Percentiles rank a stretch among this genome's conserved stretches.
These are phyloP conservation scores for Dimargaris verticillata DNA, from an alignment of 192 early-diverging fungal genomes.

Conservation along the genomic window DNA sequence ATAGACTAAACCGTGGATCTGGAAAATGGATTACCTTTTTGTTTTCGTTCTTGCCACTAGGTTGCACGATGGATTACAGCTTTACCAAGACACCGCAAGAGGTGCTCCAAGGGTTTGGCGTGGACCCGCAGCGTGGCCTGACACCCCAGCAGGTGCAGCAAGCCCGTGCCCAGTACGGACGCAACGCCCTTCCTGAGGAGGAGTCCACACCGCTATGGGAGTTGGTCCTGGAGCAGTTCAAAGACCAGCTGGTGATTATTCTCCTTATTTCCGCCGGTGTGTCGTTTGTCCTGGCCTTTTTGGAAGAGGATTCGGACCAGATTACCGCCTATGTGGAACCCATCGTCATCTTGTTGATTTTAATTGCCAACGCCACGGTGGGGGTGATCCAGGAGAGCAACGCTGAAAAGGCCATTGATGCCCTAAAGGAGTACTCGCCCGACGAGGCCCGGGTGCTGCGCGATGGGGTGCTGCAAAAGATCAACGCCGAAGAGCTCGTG, in stretches of 20 bases:
- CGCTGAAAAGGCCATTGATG: conserved; percentile 96
- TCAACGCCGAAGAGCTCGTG: conserved; percentile 64
- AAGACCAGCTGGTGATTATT: conserved; percentile 97
- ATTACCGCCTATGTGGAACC: conserved; percentile 94
- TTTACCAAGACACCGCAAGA: conserved; percentile 43
- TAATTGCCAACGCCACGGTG: conserved; percentile 94
- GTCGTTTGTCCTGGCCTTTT: conserved; percentile 80
- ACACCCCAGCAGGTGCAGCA: conserved; percentile 39
- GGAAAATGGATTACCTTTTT: too few relatives aligned
- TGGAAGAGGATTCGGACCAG: conserved; percentile 58
- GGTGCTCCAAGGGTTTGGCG: conserved; percentile 50
- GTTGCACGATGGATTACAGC: conserved; percentile 60
- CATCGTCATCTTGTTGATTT: conserved; percentile 89
- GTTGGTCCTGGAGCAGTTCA: conserved; percentile 91
- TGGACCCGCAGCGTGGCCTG: conserved; percentile 47
- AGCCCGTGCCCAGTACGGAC: conserved; percentile 48
- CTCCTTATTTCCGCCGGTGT: conserved; percentile 76
- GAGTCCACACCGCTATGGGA: conserved; percentile 80
- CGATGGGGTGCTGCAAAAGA: conserved; percentile 42
- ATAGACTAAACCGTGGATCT: too few relatives aligned
- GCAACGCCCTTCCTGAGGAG: conserved; percentile 84
- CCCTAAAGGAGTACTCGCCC: conserved; percentile 87
- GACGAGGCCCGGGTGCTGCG: conserved; percentile 88
- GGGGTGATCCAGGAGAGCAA: conserved; percentile 93
- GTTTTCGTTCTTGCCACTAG: too few relatives aligned